Conservation (phyloP, 371 early-diverging fungal species). For the Syncephalastrum racemosum region DNA sequence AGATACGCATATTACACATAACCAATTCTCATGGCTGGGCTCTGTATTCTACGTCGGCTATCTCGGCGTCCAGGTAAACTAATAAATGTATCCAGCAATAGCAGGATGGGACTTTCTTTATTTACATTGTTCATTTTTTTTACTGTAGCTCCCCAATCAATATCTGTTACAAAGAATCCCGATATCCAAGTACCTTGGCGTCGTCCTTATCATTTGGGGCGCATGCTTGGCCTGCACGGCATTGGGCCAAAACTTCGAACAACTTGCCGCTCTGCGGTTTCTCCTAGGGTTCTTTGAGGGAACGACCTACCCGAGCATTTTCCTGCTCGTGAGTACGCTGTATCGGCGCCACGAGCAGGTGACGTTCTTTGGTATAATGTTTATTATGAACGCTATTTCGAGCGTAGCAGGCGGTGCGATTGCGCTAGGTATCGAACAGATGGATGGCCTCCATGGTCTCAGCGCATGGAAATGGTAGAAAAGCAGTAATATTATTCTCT, state of each 20-base stretch:
- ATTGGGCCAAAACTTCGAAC: constrained; percentile 26
- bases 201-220: constrained; percentile 34
- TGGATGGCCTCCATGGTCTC: constrained; percentile 38
- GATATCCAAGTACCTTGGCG: constrained; percentile 31
- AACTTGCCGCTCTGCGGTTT: constrained; percentile 29
- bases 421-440: constrained; percentile 53
- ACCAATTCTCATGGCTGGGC: constrained; percentile 33
- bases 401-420: constrained; percentile 53
- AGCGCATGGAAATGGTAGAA: constrained; percentile 56
- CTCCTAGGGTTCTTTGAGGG: constrained; percentile 34
- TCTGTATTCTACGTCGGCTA: constrained; percentile 41
- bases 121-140: background rate
- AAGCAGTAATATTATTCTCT: background rate
- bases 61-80: constrained; percentile 30
- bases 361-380: constrained; percentile 24
- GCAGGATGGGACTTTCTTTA: background rate
- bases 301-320: constrained; percentile 14
- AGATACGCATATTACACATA: constrained; percentile 19
- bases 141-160: constrained; percentile 35
- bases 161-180: constrained; percentile 32
- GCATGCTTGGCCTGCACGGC: constrained; percentile 23
- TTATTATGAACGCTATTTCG: constrained; percentile 20
- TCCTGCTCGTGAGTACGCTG: constrained; percentile 20
- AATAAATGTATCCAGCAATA: background rate
- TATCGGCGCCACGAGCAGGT: constrained; percentile 28